Base-by-base conservation (phyloP, 805 yeast species). In the Spathaspora girioi region DNA sequence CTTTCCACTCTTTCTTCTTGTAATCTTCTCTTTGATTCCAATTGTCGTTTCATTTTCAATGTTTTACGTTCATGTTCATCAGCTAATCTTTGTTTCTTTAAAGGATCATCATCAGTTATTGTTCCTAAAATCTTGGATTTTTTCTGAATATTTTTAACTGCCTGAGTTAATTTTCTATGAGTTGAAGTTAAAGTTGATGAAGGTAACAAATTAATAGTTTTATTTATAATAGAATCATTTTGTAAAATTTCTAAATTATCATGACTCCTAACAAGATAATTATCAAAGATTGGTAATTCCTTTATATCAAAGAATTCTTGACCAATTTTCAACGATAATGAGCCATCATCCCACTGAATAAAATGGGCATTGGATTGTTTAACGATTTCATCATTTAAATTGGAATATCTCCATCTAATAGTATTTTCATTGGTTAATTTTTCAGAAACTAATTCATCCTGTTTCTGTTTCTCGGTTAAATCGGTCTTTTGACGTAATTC, bases 331-430 rank as follows among this genome's bases (percentile, higher is more conserved):
- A 94, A 73, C 1, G 97, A 91, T 55, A 83, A 70, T 3, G 89
- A 77, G 1, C 99, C 99, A 68, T 94, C 98, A 50, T 87, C 86
- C 99, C 99, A 94, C 66, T 89, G 87, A 35, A 94, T 80, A 51
- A 93, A 83, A 63, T 92, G 89, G 5, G 97, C 85, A 64, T 94
- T 94, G 9, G 96, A 86, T 65, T 91, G 96, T 59, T 88, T 88
- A 61, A 81, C 80, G 56, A 92, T 82, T 54, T 86, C 90, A 43
- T 83, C 84, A 49, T 78, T 73, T n/a, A 80, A 81, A 52, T 86
- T 81, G 14, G 90, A 86, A 67, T 92, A 93, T 69, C 96, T 82
- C 99, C 99, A 94, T 63, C 99, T 81, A 32, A 94, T 76, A 0
- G 97, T 90, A 66, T 91, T 93, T 61, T 88, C 91, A 55, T 86